Percentiles rank a stretch among this genome's conserved stretches.
phyloP scores from a whole-genome alignment of 768 basidiomycete species.

The Psilocybe azurescens region DNA sequence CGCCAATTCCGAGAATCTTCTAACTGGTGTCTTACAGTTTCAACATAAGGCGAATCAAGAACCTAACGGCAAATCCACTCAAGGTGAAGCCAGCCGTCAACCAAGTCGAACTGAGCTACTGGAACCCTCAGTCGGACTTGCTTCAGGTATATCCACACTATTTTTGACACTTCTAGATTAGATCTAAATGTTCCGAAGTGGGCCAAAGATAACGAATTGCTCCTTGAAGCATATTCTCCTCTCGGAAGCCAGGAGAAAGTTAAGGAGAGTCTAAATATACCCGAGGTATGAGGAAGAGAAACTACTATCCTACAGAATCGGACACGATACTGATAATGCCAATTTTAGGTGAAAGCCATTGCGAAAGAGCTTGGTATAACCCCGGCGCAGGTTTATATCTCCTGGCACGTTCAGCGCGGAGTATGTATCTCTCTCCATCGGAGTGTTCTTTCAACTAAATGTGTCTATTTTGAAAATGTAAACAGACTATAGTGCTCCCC shows the following conservation, averaged over 20 bases:
- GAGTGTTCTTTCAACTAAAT: neutral
- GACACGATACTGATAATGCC: neutral
- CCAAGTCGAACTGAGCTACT: constrained; percentile 81
- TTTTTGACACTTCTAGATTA: neutral
- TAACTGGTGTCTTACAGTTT: constrained; percentile 32
- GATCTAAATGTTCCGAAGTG: constrained; percentile 44
- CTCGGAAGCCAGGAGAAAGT: constrained; percentile 69
- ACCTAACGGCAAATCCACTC: constrained; percentile 64
- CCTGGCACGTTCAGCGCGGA: constrained; percentile 80
- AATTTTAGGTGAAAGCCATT: constrained; percentile 53
- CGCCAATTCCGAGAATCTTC: neutral
- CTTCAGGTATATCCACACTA: constrained; percentile 37
- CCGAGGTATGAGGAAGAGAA: constrained; percentile 43
- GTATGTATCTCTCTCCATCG: constrained; percentile 42
- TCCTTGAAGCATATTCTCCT: constrained; percentile 81
- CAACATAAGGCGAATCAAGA: constrained; percentile 49
- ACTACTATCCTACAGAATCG: neutral
- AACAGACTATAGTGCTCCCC: constrained; percentile 71
- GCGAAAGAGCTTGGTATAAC: constrained; percentile 70
- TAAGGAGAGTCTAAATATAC: constrained; percentile 58
- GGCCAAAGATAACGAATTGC: constrained; percentile 65
- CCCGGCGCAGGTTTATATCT: constrained; percentile 76
- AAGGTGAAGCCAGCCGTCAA: constrained; percentile 73
- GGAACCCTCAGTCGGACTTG: constrained; percentile 80
- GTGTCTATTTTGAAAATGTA: neutral